Conservation (phyloP, 805 yeast genomes). For the Lachancea lanzarotensis region DNA sequence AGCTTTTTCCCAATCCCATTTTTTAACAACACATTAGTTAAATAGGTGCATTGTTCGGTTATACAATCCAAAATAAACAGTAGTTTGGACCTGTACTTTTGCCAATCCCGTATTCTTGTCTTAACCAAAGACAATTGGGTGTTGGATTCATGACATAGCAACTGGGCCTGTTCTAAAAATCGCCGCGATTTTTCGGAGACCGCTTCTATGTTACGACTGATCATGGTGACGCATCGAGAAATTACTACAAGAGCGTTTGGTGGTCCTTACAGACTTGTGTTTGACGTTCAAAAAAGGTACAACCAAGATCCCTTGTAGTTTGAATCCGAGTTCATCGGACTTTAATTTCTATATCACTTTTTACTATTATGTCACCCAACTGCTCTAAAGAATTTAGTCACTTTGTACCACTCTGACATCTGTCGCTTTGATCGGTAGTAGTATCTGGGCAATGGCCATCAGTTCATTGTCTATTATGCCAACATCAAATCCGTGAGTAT, state of each 20-base stretch:
- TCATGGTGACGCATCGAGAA: neutral
- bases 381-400: no score
- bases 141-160: slow-evolving; percentile 47
- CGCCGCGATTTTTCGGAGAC: slow-evolving; percentile 45
- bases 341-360: no score
- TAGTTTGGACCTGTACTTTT: slow-evolving; percentile 38
- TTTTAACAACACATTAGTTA: slow-evolving; percentile 30
- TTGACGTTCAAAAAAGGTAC: no score
- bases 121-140: slow-evolving; percentile 33
- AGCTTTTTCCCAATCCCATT: slow-evolving; percentile 29
- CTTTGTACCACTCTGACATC: no score
- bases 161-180: slow-evolving; percentile 44
- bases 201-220: slow-evolving; percentile 12
- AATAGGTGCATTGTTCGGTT: slow-evolving; percentile 41
- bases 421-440: no score
- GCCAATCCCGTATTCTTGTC: slow-evolving; percentile 35
- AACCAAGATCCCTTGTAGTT: no score
- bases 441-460: no score
- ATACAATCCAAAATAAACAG: slow-evolving; percentile 41
- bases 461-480: no score
- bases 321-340: no score
- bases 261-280: no score
- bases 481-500: no score
- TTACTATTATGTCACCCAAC: no score
- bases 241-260: neutral